These are phyloP conservation scores for Rhamnella rubrinervis DNA, from an alignment of 331 rosid genomes.

Conservation along the genomic window DNA sequence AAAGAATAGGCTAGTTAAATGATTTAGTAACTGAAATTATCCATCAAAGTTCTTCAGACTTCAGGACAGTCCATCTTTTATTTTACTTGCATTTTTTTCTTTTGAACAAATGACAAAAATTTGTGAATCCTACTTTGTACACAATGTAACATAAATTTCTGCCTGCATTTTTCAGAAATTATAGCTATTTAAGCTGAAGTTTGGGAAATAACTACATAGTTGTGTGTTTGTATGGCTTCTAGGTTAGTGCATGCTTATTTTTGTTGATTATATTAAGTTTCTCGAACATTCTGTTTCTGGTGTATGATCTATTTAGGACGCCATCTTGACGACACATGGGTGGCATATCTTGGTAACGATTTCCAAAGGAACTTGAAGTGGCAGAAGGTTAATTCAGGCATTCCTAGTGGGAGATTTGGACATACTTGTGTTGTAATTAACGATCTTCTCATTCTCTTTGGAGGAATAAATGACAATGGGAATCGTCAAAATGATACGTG, in stretches of 20 bases:
- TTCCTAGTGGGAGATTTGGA: conserved; percentile 95
- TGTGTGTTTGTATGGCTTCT: not conserved
- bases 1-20: not conserved
- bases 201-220: too few species aligned
- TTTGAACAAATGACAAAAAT: too few species aligned
- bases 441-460: conserved; percentile 75
- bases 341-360: conserved; percentile 61
- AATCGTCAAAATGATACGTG: conserved; percentile 87
- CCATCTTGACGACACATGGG: conserved; percentile 95
- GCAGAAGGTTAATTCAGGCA: conserved; percentile 72
- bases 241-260: not conserved
- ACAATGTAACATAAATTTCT: too few species aligned
- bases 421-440: conserved; percentile 69
- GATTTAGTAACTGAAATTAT: too few species aligned
- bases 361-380: conserved; percentile 54
- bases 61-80: too few species aligned
- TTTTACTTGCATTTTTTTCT: too few species aligned
- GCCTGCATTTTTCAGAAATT: too few species aligned
- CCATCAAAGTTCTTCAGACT: too few species aligned
- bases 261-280: not conserved
- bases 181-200: too few species aligned
- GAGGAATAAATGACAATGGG: conserved; percentile 88
- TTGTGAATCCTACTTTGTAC: too few species aligned
- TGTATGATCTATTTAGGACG: conserved; percentile 51
- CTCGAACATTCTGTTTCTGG: not conserved